Conservation (phyloP, 208 protist species). For the Acanthamoeba lugdunensis region DNA sequence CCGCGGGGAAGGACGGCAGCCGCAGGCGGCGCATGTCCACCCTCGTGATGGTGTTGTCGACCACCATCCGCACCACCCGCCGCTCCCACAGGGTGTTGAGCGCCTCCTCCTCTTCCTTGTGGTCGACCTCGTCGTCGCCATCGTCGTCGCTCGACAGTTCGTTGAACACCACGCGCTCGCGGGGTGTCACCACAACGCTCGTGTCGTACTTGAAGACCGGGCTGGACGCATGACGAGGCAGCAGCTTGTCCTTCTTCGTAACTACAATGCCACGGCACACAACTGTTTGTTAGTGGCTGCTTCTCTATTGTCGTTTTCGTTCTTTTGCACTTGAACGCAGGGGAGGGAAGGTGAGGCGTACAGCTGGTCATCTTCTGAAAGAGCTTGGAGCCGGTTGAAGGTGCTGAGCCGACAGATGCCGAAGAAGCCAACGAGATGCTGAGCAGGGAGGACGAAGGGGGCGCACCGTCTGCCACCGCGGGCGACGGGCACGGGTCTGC, state of each 20-base stretch:
- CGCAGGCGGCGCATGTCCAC: constrained; percentile 47
- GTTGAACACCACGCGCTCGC: background rate
- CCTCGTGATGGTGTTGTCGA: constrained; percentile 11
- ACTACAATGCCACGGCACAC: background rate
- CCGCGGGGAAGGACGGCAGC: background rate
- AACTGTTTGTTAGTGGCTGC: too few relatives aligned
- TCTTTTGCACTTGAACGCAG: background rate
- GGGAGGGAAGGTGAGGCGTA: background rate
- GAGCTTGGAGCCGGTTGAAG: background rate
- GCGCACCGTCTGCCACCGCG: background rate
- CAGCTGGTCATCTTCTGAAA: constrained; percentile 65
- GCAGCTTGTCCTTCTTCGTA: constrained; percentile 39
- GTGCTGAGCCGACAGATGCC: background rate
- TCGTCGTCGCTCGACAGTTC: constrained; percentile 37
- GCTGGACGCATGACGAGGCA: constrained; percentile 7
- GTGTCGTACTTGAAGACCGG: constrained; percentile 38
- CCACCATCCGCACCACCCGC: constrained; percentile 2
- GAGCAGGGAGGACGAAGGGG: background rate
- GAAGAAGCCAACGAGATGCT: constrained; percentile 5
- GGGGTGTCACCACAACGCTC: background rate
- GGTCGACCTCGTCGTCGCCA: constrained; percentile 4
- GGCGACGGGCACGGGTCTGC: background rate
- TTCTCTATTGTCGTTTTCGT: background rate
- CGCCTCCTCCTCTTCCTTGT: constrained; percentile 27
- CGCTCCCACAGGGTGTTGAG: constrained; percentile 12